A percentile compares a stretch with the other conserved stretches of the same genome.
Conservation (phyloP, 2,329 filamentous ascomycete genomes). For the Lecanoromycetidae sp. region DNA sequence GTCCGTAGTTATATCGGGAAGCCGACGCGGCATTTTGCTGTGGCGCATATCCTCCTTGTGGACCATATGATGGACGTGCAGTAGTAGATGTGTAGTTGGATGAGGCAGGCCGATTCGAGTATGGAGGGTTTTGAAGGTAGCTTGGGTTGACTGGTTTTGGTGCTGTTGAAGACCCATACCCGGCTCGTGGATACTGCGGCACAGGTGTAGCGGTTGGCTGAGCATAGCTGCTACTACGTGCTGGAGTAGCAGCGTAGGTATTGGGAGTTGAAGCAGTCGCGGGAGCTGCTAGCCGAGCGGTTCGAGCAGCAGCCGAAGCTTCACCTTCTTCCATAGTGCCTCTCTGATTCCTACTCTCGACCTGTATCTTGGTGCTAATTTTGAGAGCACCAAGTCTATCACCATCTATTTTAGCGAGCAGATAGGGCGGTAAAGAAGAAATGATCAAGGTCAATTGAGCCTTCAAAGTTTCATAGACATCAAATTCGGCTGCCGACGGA, state of each 20-base stretch:
- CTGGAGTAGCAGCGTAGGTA: constrained; percentile 18
- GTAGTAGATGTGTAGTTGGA: constrained; percentile 12
- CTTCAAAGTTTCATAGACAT: constrained; percentile 60
- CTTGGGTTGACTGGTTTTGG: constrained; percentile 26
- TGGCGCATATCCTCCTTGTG: constrained; percentile 10
- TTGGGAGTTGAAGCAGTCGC: constrained; percentile 26
- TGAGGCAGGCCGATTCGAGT: constrained; percentile 14
- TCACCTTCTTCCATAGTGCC: constrained; percentile 80
- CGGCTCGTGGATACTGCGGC: constrained; percentile 26
- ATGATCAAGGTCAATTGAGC: constrained; percentile 63
- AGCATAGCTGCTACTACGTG: constrained; percentile 18
- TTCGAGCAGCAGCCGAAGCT: constrained; percentile 36
- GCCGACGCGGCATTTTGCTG: constrained; percentile 9
- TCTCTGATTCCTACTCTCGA: constrained; percentile 60
- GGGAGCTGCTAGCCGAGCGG: constrained; percentile 28
- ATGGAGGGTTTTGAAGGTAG: constrained; percentile 17
- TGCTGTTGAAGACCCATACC: constrained; percentile 27
- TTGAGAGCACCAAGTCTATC: constrained; percentile 73
- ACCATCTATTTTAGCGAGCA: constrained; percentile 73
- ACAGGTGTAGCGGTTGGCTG: constrained; percentile 15
- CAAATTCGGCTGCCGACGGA: constrained; percentile 44
- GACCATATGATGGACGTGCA: constrained; percentile 11
- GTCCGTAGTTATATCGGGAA: constrained; percentile 13
- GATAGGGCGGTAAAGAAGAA: constrained; percentile 66
- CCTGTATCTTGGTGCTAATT: constrained; percentile 64